Percentiles rank a stretch among this genome's conserved stretches.
phyloP scores from a whole-genome alignment of 2,329 filamentous ascomycete species.

The Botrytis cinerea region DNA sequence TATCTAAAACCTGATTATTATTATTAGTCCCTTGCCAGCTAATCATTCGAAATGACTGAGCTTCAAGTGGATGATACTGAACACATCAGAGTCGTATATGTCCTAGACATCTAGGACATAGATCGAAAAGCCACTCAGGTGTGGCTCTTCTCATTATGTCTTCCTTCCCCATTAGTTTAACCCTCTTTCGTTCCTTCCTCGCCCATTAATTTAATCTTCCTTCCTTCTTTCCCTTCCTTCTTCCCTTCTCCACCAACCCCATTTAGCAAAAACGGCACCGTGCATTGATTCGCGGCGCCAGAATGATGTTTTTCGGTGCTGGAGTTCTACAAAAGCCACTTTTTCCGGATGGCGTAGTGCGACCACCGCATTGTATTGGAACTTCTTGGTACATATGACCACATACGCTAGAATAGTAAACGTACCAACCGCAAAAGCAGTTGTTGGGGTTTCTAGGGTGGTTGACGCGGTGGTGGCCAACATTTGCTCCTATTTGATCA shows the following conservation, averaged over 20 bases:
- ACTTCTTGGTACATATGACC: fast-evolving
- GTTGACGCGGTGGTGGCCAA: neutral
- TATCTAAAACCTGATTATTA: neutral
- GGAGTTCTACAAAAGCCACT: neutral
- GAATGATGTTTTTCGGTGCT: neutral
- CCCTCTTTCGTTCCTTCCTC: neutral
- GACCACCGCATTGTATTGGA: neutral
- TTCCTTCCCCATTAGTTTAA: neutral
- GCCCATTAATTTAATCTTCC: neutral
- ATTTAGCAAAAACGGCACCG: neutral
- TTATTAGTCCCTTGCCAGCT: neutral
- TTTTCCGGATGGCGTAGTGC: neutral
- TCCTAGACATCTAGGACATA: neutral
- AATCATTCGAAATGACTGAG: neutral
- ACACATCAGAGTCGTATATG: neutral
- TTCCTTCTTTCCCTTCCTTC: neutral
- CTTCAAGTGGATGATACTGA: neutral
- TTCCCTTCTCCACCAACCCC: neutral
- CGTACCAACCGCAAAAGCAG: neutral
- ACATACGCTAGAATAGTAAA: neutral
- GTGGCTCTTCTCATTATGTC: neutral
- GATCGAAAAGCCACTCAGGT: neutral
- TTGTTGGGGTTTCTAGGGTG: neutral
- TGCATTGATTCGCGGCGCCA: neutral
- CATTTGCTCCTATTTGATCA: neutral